Evolutionary conservation across 139 green algal genomes (phyloP), one percentile per base, ranked within the genome.

Genomic region (Zygnema circumcarinatum): DNA sequence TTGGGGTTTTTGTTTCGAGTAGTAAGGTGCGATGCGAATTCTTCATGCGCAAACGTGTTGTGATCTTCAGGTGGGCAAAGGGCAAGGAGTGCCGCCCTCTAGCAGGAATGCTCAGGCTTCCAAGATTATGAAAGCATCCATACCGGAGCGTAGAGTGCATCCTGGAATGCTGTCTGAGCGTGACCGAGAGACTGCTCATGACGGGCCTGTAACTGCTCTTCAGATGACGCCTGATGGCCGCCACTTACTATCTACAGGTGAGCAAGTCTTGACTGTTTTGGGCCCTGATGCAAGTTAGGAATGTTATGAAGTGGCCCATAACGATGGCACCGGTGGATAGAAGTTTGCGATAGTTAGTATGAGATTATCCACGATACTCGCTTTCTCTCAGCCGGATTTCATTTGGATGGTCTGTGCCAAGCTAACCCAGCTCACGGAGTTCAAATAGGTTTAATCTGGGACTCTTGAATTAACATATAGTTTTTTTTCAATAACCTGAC

Each of bases 221-320:
- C 79, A 91, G 80, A 89, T 90, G 0, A 95, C 91, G 0, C 89
- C 92, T 1, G 91, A 97, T 75, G 95, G 94, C 0, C 84, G 94
- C 25, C 85, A 91, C 82, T 92, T 92, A 79, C 36, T 98, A 1
- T 95, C 87, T 67, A 92, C 79, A 78, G 42, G 79, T 85, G 53
- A 52, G 32, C 20, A 29, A 72, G 56, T 72, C n/a, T n/a, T n/a
- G n/a, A n/a, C n/a, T n/a, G n/a, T n/a, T n/a, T n/a, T n/a, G n/a
- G n/a, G n/a, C n/a, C n/a, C n/a, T n/a, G n/a, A n/a, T n/a, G 56
- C 56, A 72, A 35, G 56, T 72, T 29, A 72, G 56, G 29, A 29
- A 29, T 35, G 29, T 72, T 29, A 72, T 35, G 29, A 72, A 29
- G 29, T 29, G 56, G 56, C 56, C 29, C 56, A 35, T 72, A 72